A percentile compares a stretch with the other conserved stretches of the same genome.
phyloP scores from a whole-genome alignment of 78 protist genomes.

The slime mould (Dictyostelium discoideum) region dicty_2.7 NC_007090.3:3417501-3418000 shows the following conservation, averaged over 20 bases:
- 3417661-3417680: conserved; percentile 47
- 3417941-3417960: neutral
- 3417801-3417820: conserved; percentile 3
- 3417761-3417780: conserved; percentile 71
- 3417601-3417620: conserved; percentile 11
- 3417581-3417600: conserved; percentile 17
- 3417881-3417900: conserved; percentile 22
- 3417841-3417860: neutral
- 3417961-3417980: neutral
- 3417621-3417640: conserved; percentile 23
- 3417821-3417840: neutral
- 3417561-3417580: conserved; percentile 45
- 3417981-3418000: neutral
- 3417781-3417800: conserved; percentile 56
- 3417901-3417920: conserved; percentile 42
- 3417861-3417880: conserved; percentile 3
- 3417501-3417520: conserved; percentile 50
- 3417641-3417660: neutral
- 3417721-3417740: conserved; percentile 62
- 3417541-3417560: neutral
- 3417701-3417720: conserved; percentile 47
- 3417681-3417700: conserved; percentile 74
- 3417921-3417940: neutral
- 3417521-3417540: conserved; percentile 47
- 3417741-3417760: conserved; percentile 28